Percentiles rank a stretch among this genome's conserved stretches.
phyloP scores from a whole-genome alignment of 495 filamentous ascomycete species.

The Immersiella caudata region DNA sequence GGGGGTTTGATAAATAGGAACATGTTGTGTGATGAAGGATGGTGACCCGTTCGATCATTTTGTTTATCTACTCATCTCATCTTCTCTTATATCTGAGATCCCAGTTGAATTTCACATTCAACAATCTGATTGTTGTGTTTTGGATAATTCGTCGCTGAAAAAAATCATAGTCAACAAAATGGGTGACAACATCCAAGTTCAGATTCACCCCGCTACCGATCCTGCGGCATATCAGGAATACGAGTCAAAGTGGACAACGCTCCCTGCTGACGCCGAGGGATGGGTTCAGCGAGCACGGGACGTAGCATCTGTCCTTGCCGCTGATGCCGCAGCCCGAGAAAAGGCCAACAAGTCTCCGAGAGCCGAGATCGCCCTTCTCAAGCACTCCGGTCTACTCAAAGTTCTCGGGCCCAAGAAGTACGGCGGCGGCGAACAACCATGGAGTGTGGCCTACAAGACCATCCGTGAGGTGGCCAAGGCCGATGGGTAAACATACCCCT shows the following conservation, averaged over 20 bases:
- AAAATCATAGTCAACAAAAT: conserved; percentile 10
- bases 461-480: conserved; percentile 62
- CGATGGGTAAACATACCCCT: conserved; percentile 49
- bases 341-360: conserved; percentile 59
- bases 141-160: not conserved
- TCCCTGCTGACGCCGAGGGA: conserved; percentile 46
- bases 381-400: conserved; percentile 59
- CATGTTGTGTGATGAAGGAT: not conserved
- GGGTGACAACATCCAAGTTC: conserved; percentile 4
- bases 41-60: not conserved
- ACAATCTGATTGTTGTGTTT: not conserved
- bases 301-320: conserved; percentile 55
- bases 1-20: not conserved
- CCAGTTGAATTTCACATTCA: not conserved
- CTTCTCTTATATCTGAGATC: not conserved
- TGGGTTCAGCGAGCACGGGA: conserved; percentile 58
- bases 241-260: conserved; percentile 48
- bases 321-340: conserved; percentile 56
- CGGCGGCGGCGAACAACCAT: conserved; percentile 60
- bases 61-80: not conserved
- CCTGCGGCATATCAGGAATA: conserved; percentile 55
- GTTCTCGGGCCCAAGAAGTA: conserved; percentile 57
- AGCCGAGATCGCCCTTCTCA: conserved; percentile 60
- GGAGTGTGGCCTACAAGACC: conserved; percentile 58
- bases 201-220: conserved; percentile 45